Base-by-base conservation (phyloP, 2,329 filamentous ascomycete genomes). In the Trichoderma citrinoviride region DNA sequence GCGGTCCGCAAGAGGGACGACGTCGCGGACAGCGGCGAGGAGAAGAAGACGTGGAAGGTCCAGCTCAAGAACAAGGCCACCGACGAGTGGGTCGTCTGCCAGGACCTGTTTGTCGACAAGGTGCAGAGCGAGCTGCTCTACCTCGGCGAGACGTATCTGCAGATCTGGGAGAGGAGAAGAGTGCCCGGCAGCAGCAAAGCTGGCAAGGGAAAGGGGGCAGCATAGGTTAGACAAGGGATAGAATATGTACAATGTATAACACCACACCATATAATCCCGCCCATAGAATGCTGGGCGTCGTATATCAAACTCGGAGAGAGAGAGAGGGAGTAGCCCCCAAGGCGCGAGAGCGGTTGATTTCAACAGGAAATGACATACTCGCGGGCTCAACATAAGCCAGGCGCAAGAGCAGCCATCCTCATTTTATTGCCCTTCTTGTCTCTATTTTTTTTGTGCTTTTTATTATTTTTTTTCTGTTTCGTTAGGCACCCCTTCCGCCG, bases 31-130 rank as follows among this genome's bases (percentile, higher is more conserved):
- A 93, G 92, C 70, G 91, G 88, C 50, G 93, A 97, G 78, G 91
- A 91, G 79, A 81, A 81, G 66, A 96, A 96, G 76, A 92, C 93
- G 14, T 99, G 95, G 93, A 93, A 96, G 75, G 92, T 93, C 23
- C 95, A 99, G 80, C 79, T 99, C 57, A 84, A 88, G 71, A 91
- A 97, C 74, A 90, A 91, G 73, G 89, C 87, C 25, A 84, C 89
- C 23, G 90, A 91, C 40, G 90, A 96, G 75, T 99, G 95, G 95
- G 86, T 96, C 61, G 90, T 96, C 65, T 90, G 93, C 64, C 95
- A 99, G 80, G 95, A 99, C 79, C 76, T 99, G 70, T 97, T 90
- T 75, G 94, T 99, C 7, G 91, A 97, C 74, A 89, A 89, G 77
- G 90, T 95, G 21, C 90, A 94, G 77, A 91, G 87, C 68, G 94